These are phyloP conservation scores for Pisolithus albus DNA, from an alignment of 768 basidiomycete species.

Conservation along the genomic window DNA sequence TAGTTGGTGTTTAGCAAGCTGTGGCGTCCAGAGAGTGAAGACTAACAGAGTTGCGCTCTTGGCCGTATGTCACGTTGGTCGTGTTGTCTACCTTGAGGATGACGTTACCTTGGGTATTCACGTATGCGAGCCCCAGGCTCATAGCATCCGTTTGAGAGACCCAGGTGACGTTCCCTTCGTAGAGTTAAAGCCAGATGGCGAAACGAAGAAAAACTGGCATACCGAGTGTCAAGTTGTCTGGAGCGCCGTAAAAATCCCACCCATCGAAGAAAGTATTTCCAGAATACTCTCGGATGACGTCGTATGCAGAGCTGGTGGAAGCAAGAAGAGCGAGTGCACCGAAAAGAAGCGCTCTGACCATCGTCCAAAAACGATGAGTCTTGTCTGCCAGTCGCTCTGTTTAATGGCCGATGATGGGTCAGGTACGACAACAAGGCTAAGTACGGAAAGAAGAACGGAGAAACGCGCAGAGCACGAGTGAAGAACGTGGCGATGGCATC, in stretches of 20 bases:
- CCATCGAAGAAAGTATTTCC: conserved; percentile 47
- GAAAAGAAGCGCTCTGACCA: conserved; percentile 7
- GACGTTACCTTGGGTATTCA: conserved; percentile 55
- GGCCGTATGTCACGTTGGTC: conserved; percentile 42
- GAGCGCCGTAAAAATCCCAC: conserved; percentile 48
- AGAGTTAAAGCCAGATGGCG: background rate
- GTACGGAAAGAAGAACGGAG: no score
- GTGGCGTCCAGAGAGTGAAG: conserved; percentile 5
- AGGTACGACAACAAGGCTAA: background rate
- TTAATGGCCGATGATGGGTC: background rate
- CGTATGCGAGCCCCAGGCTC: conserved; percentile 46
- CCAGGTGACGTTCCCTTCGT: conserved; percentile 57
- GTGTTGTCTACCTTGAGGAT: conserved; percentile 72
- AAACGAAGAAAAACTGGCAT: conserved; percentile 25
- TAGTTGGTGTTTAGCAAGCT: conserved; percentile 1
- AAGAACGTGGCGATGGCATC: no score
- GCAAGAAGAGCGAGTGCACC: conserved; percentile 1
- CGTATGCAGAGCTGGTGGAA: conserved; percentile 20
- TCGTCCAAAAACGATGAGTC: conserved; percentile 1
- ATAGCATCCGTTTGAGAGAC: conserved; percentile 42
- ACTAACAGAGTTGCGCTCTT: conserved; percentile 54
- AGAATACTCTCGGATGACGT: conserved; percentile 37
- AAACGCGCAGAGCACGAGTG: no score
- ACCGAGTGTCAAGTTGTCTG: conserved; percentile 41
- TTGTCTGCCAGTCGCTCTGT: background rate